These are phyloP conservation scores for Aristolochia californica DNA, from an alignment of 164 flowering plant genomes.

Conservation along the genomic window DNA sequence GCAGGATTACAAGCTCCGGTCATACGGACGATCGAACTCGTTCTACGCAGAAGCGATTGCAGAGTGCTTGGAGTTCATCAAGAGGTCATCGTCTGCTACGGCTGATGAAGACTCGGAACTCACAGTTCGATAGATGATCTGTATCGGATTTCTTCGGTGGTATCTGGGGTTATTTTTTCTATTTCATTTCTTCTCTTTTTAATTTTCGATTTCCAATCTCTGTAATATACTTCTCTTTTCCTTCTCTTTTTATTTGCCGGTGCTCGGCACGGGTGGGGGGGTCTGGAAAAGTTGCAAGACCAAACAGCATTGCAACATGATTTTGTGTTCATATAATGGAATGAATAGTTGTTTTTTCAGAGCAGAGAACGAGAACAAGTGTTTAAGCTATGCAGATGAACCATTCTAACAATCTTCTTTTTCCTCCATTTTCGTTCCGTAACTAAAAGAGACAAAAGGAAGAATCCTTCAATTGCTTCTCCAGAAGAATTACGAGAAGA, in stretches of 20 bases:
- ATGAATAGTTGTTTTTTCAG: too few relatives aligned
- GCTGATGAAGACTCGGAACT: conserved; percentile 11
- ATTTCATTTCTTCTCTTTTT: neutral
- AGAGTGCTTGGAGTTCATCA: conserved; percentile 76
- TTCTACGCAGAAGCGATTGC: conserved; percentile 73
- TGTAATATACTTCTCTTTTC: neutral
- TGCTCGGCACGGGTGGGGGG: neutral
- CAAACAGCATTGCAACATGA: neutral
- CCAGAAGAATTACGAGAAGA: too few relatives aligned
- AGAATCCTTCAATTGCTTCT: too few relatives aligned
- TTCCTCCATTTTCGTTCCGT: too few relatives aligned
- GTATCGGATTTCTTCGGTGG: neutral
- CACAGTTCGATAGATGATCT: neutral
- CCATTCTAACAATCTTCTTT: too few relatives aligned
- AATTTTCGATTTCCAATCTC: neutral
- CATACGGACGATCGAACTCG: conserved; percentile 40
- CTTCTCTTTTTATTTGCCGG: neutral
- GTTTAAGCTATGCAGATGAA: too few relatives aligned
- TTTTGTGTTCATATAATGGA: neutral
- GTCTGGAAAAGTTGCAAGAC: neutral
- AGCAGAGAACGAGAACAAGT: too few relatives aligned
- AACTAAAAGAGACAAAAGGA: too few relatives aligned
- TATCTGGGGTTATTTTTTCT: neutral
- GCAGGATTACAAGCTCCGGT: conserved; percentile 14
- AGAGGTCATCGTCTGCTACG: conserved; percentile 30